Conservation (phyloP, 768 basidiomycete genomes). For the Suillus subalutaceus region DNA sequence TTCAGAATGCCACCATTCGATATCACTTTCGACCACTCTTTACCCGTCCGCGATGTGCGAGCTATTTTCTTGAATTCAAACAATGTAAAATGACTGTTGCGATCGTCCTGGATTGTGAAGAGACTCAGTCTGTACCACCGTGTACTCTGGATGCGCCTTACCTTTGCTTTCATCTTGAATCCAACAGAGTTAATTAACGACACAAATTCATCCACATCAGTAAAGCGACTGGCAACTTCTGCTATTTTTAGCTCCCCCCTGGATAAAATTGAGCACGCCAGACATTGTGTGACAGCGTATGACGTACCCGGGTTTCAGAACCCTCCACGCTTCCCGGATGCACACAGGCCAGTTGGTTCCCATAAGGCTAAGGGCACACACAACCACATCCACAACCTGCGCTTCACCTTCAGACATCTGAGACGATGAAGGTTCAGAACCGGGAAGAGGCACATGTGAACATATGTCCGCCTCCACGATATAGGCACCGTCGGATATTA, state of each 20-base stretch:
- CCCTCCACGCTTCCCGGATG: conserved; percentile 86
- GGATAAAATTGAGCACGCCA: conserved; percentile 13
- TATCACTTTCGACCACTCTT: conserved; percentile 62
- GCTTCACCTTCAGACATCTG: conserved; percentile 55
- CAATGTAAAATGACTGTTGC: conserved; percentile 83
- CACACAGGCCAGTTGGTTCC: conserved; percentile 94
- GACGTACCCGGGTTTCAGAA: conserved; percentile 80
- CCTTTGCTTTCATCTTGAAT: conserved; percentile 73
- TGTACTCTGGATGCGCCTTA: conserved; percentile 30
- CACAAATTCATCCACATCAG: conserved; percentile 65
- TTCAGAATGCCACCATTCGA: conserved; percentile 64
- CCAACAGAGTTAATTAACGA: conserved; percentile 67
- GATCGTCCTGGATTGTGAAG: conserved; percentile 58
- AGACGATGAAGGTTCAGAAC: conserved; percentile 54
- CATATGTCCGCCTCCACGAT: conserved; percentile 94
- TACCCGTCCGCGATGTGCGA: conserved; percentile 47
- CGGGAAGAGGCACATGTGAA: conserved; percentile 79
- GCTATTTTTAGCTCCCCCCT: conserved; percentile 87
- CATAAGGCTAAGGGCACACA: conserved; percentile 97
- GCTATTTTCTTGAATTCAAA: conserved; percentile 77
- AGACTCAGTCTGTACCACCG: not conserved
- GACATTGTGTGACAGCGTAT: conserved; percentile 9
- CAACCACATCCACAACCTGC: conserved; percentile 86
- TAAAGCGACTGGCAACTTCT: conserved; percentile 87
- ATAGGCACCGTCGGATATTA: conserved; percentile 72